Evolutionary conservation across 169 alveolate genomes (phyloP), one percentile per base, ranked within the genome.

Genomic region (Babesia divergens): DNA sequence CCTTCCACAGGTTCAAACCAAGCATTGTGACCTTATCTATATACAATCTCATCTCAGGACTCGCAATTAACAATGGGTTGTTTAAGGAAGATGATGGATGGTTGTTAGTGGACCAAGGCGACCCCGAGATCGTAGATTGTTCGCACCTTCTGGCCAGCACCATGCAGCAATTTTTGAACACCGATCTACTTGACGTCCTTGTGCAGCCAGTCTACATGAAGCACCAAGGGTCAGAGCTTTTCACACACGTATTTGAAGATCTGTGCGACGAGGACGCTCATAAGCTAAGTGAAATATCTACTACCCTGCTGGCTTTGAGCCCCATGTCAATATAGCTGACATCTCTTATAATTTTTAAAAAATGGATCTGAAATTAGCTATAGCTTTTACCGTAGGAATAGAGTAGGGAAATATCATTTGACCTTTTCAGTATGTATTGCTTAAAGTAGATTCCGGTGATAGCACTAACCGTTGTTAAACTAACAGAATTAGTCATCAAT

Each of bases 131-230:
- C 32, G 13, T 42, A 0, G 22, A 32, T 7, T 77, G 86, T 38
- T 37, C 56, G 67, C 50, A 40, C 34, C 83, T 67, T 9, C 53
- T 69, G 22, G 49, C 43, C 0, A 77, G 44, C 31, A 77, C 83
- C 28, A 18, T 77, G 31, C 26, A 22, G 32, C 82, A 67, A 62
- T 77, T 56, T 37, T 65, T 77, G 49, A 49, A 66, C 69, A 77
- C 82, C n/a, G 86, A 77, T 29, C 16, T 68, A 3, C 58, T 77
- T 20, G 86, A 77, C 55, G 86, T 43, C 52, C 72, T 67, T 22
- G 32, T 67, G 31, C 86, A 77, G 35, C 86, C 82, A 5, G 70
- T 77, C 26, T 43, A 58, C 49, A 56, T 67, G 60, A 65, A 55
- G 49, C 64, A 60, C 32, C 59, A 34, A 1, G 28, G 22, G 2